Conservation (phyloP, 225 moss, liverwort and hornwort species). For the Bryoerythrophyllum caledonicum region DNA sequence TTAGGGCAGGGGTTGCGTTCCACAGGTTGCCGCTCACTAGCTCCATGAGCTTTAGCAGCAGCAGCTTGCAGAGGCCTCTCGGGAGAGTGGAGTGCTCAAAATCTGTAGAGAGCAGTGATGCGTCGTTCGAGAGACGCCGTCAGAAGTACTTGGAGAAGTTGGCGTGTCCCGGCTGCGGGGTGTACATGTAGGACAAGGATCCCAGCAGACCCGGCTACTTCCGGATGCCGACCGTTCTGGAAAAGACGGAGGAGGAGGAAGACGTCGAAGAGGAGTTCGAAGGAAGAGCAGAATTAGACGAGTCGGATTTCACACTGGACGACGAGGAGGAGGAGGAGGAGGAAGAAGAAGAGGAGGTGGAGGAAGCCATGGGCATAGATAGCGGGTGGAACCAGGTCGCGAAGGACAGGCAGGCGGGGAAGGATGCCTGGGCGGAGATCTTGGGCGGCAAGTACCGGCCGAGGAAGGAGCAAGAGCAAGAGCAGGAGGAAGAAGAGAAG, state of each 20-base stretch:
- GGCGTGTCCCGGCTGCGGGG: constrained; percentile 94
- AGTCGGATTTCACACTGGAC: constrained; percentile 34
- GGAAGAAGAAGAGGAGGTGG: constrained; percentile 29
- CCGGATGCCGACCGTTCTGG: constrained; percentile 55
- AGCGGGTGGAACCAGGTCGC: constrained; percentile 50
- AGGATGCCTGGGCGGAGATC: constrained; percentile 51
- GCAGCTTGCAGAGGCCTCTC: background rate
- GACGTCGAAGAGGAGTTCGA: constrained; percentile 11
- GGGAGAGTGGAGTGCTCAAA: constrained; percentile 27
- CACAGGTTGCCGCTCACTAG: constrained; percentile 11
- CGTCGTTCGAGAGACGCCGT: constrained; percentile 33
- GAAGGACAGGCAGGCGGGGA: constrained; percentile 37
- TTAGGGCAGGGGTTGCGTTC: constrained; percentile 8
- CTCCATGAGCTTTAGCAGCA: constrained; percentile 33
- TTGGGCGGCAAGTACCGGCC: constrained; percentile 38
- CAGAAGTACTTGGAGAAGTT: constrained; percentile 44
- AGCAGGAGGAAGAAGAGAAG: constrained; percentile 52
- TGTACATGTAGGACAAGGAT: constrained; percentile 94
- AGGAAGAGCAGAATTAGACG: constrained; percentile 41
- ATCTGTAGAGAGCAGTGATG: constrained; percentile 9
- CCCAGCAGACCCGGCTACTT: constrained; percentile 86
- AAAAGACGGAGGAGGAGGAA: constrained; percentile 25
- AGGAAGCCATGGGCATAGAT: constrained; percentile 37
- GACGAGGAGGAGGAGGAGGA: constrained; percentile 18
- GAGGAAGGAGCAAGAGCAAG: constrained; percentile 12